Evolutionary conservation across 2,329 filamentous ascomycete genomes (phyloP).

Genomic region (Paecilomyces niveus): DNA sequence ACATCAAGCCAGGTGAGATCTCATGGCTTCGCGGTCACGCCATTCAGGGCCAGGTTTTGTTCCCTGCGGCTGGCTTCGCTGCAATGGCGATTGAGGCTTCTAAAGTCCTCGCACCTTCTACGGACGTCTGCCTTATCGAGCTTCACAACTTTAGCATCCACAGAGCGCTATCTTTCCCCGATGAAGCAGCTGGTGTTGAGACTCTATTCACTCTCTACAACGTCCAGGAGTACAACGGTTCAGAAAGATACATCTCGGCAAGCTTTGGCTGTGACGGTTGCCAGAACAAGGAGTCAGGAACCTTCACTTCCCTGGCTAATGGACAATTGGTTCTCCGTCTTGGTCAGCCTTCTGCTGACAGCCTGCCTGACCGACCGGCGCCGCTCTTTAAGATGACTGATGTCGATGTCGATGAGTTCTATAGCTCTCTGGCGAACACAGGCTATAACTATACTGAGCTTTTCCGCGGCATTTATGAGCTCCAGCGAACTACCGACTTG

Average conservation of each 20-base stretch:
- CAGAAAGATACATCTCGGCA: background rate
- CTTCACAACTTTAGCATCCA: conserved; percentile 17
- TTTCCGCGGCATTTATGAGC: conserved; percentile 12
- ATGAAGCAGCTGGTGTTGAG: conserved; percentile 15
- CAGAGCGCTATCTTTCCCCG: conserved; percentile 16
- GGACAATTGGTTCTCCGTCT: conserved; percentile 1
- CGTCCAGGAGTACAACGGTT: conserved; percentile 1
- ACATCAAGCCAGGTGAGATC: background rate
- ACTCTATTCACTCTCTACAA: conserved; percentile 13
- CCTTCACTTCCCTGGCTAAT: conserved; percentile 6
- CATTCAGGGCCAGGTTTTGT: background rate
- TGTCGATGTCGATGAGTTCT: conserved; percentile 17
- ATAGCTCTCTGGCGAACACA: conserved; percentile 14
- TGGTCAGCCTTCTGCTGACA: background rate
- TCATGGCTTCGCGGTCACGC: background rate
- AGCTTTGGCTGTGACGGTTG: conserved; percentile 14
- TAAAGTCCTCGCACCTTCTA: conserved; percentile 2
- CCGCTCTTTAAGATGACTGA: conserved; percentile 2
- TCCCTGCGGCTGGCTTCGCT: background rate
- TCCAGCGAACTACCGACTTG: conserved; percentile 14
- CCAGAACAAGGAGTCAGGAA: conserved; percentile 9
- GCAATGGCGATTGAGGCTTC: background rate
- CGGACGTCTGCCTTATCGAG: conserved; percentile 10
- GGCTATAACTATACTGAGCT: conserved; percentile 20
- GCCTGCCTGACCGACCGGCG: background rate